These are phyloP conservation scores for Citrus mangshanensis DNA, from an alignment of 345 rosid genomes.

Conservation along the genomic window DNA sequence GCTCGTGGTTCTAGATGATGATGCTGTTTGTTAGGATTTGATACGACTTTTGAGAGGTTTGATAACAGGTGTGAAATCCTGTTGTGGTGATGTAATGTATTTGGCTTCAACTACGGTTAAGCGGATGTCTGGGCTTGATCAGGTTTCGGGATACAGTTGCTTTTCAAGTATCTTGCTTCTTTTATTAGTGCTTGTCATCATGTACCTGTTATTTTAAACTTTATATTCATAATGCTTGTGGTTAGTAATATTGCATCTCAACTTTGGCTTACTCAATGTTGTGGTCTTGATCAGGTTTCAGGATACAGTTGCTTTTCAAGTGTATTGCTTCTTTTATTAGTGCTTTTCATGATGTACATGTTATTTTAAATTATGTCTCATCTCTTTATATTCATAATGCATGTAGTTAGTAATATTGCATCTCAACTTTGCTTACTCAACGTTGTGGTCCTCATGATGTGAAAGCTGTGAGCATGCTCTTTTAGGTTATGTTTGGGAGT, in stretches of 20 bases:
- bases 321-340: not conserved
- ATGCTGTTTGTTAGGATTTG: not conserved
- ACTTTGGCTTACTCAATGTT: not conserved
- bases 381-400: not conserved
- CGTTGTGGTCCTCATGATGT: not conserved
- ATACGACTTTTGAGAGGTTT: not conserved
- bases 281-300: not conserved
- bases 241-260: not conserved
- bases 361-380: not conserved
- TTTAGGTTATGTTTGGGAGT: no score
- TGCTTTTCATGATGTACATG: not conserved
- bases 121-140: not conserved
- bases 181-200: not conserved
- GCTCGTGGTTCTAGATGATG: conserved; percentile 35
- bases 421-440: not conserved
- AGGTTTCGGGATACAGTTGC: not conserved
- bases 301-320: not conserved
- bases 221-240: not conserved
- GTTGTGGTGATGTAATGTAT: not conserved
- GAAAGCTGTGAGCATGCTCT: not conserved
- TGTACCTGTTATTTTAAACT: not conserved
- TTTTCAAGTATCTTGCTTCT: not conserved
- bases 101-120: not conserved
- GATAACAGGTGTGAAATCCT: not conserved
- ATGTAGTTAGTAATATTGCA: not conserved